These are phyloP conservation scores for Fusarium chaquense DNA, from an alignment of 2,329 filamentous ascomycete species.

Conservation along the genomic window DNA sequence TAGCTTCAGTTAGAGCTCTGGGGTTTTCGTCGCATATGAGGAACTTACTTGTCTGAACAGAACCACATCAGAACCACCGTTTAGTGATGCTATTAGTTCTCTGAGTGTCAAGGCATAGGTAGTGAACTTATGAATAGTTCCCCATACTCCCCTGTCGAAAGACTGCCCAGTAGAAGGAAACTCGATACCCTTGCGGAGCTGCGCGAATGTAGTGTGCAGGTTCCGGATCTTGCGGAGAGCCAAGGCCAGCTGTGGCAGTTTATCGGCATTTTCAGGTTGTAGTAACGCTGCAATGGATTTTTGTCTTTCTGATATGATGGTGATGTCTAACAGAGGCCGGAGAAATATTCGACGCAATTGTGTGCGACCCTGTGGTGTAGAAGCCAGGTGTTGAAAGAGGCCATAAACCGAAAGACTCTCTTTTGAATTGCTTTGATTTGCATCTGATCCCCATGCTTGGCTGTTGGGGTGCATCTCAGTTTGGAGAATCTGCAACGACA, in stretches of 20 bases:
- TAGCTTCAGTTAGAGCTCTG: conserved; percentile 6
- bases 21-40: not conserved
- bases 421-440: conserved; percentile 70
- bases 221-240: conserved; percentile 80
- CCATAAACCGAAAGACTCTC: conserved; percentile 88
- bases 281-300: conserved; percentile 75
- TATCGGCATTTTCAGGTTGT: conserved; percentile 72
- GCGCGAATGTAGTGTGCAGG: conserved; percentile 74
- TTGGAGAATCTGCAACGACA: conserved; percentile 86
- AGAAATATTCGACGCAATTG: conserved; percentile 84
- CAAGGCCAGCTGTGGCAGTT: conserved; percentile 67
- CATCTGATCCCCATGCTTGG: conserved; percentile 72
- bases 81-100: conserved; percentile 62
- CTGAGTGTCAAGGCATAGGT: conserved; percentile 77
- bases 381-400: conserved; percentile 79
- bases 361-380: conserved; percentile 81
- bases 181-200: conserved; percentile 83
- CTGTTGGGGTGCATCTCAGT: conserved; percentile 86
- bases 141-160: conserved; percentile 78
- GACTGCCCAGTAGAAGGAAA: conserved; percentile 60
- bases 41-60: conserved; percentile 57
- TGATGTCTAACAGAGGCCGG: conserved; percentile 77
- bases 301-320: conserved; percentile 78
- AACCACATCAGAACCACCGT: conserved; percentile 27
- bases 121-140: conserved; percentile 76